Conservation (phyloP, 768 basidiomycete species). For the Trametopsis cervina region DNA sequence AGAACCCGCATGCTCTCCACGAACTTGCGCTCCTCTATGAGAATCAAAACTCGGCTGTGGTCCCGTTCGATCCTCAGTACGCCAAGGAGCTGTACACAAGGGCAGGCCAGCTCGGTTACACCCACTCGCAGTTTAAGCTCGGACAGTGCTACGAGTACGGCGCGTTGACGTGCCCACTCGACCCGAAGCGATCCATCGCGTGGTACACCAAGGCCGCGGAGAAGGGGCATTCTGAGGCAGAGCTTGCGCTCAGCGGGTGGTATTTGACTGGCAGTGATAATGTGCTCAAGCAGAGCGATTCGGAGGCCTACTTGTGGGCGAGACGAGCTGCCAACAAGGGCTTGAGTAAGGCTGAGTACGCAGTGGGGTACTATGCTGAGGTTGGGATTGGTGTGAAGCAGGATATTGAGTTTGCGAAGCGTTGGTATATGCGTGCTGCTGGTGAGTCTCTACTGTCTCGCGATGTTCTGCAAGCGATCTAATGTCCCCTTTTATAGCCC, state of each 20-base stretch:
- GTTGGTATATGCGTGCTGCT: constrained; percentile 99
- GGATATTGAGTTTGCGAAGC: constrained; percentile 91
- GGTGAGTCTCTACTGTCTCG: constrained; percentile 46
- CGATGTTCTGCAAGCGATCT: neutral
- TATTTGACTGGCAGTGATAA: constrained; percentile 95
- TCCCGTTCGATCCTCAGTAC: constrained; percentile 74
- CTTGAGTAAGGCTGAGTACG: constrained; percentile 94
- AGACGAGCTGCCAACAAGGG: constrained; percentile 95
- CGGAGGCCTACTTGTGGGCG: constrained; percentile 99
- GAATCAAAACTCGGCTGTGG: constrained; percentile 53
- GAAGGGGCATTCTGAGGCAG: constrained; percentile 91
- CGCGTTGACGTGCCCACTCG: constrained; percentile 78
- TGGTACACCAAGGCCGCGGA: constrained; percentile 99
- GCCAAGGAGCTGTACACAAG: constrained; percentile 85
- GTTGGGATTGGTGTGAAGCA: constrained; percentile 97
- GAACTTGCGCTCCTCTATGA: constrained; percentile 90
- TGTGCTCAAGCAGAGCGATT: constrained; percentile 94
- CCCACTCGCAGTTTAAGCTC: constrained; percentile 90
- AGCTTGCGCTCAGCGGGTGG: constrained; percentile 96
- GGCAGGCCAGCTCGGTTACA: constrained; percentile 89
- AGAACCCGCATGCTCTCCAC: constrained; percentile 95
- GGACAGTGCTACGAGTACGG: constrained; percentile 97
- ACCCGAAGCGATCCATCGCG: constrained; percentile 89
- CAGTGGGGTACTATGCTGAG: constrained; percentile 97
- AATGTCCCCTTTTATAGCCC: constrained; percentile 43